Base-by-base conservation (phyloP, 2,329 filamentous ascomycete genomes). In the Chaetomium strumarium region DNA sequence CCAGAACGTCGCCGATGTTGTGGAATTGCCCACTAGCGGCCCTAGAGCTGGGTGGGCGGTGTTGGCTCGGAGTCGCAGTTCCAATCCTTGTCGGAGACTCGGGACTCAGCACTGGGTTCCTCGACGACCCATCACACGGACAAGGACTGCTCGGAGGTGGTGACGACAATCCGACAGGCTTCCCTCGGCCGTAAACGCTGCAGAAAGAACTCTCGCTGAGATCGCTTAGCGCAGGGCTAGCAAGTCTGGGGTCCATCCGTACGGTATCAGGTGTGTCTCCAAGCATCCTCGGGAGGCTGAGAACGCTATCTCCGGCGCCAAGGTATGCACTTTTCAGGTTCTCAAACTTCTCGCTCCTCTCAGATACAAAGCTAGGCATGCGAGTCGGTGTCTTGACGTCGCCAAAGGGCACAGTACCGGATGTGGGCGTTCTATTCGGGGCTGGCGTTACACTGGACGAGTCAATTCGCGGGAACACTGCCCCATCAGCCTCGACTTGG, bases 191-290 rank as follows among this genome's bases (percentile, higher is more conserved):
- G 51, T 86, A 86, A 0, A 86, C 71, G 59, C 83, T 86, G 19
- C 78, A 60, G 60, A 86, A 85, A 0, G 83, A 86, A 63, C 82
- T 85, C 64, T 86, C 82, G 58, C 83, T 86, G 56, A 86, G 66
- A 12, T 85, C 72, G 58, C 83, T 86, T 46, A 86, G 67, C 33
- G 75, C 78, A 3, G 83, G 83, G 58, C 82, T 86, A 29, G 71
- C 72, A 53, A 79, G 62, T 40, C 70, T 72, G 55, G 78, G 62
- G 38, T 70, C 72, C 40, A 70, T 64, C 46, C 60, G 49, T 14
- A 65, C 61, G 20, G 51, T 63, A 20, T 70, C 67, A 13, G 65
- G 63, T 2, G 64, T 61, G 30, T 71, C 73, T 44, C 78, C 76
- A 0, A 68, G 68, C 33, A 76, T 64, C 17, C 74, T 74, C 1